phyloP scores from a whole-genome alignment of 1,284 basidiomycete genomes.

The Fomitopsis betulina region DNA sequence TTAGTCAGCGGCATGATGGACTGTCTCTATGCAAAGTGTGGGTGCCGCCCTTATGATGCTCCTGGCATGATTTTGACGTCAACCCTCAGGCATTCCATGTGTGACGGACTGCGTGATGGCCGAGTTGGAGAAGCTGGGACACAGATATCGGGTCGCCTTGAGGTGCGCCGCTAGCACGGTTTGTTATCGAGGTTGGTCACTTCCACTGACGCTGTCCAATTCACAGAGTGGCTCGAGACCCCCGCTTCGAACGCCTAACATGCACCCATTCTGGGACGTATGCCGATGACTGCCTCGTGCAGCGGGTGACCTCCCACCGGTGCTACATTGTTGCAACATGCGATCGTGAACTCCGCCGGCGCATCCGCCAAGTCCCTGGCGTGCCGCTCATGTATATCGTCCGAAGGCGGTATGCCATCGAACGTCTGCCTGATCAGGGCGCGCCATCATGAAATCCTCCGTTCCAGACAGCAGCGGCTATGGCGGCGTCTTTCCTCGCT shows the following conservation, averaged over 20 bases:
- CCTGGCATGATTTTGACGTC: not conserved
- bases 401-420: constrained; percentile 85
- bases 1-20: constrained; percentile 99
- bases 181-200: not conserved
- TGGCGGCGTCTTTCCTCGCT: not conserved
- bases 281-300: constrained; percentile 97
- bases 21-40: constrained; percentile 98
- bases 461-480: not conserved
- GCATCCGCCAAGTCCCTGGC: constrained; percentile 92
- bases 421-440: constrained; percentile 88
- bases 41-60: constrained; percentile 24
- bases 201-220: constrained; percentile 5
- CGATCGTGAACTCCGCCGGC: constrained; percentile 88
- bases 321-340: constrained; percentile 99
- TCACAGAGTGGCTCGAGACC: constrained; percentile 89
- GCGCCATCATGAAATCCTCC: constrained; percentile 43
- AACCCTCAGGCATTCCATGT: constrained; percentile 83
- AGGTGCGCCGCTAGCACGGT: constrained; percentile 45
- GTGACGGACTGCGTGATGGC: constrained; percentile 99
- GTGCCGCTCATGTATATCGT: constrained; percentile 97
- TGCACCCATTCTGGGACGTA: constrained; percentile 96
- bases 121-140: constrained; percentile 96
- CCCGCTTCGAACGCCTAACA: constrained; percentile 89
- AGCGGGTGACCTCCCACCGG: constrained; percentile 91
- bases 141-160: constrained; percentile 92